phyloP scores from a whole-genome alignment of 1,139 yeast species.

The Taiozyma sp. region DNA sequence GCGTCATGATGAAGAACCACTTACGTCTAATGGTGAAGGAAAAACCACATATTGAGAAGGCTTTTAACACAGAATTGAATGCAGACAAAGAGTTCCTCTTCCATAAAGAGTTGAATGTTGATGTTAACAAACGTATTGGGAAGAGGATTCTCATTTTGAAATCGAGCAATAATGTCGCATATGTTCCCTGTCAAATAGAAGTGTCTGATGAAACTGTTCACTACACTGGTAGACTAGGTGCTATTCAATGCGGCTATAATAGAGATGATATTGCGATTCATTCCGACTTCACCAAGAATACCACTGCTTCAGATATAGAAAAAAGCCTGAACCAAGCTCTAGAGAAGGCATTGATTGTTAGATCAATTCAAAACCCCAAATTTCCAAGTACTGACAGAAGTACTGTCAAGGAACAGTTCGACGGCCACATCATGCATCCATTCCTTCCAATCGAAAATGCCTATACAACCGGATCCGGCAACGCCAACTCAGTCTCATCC shows the following conservation, averaged over 20 bases:
- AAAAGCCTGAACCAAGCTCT: background rate
- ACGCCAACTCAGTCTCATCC: background rate
- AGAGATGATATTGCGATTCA: background rate
- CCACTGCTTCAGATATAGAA: background rate
- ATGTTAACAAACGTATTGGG: constrained; percentile 8
- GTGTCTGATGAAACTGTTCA: background rate
- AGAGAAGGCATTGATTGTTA: background rate
- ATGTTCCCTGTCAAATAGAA: background rate
- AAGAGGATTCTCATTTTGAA: constrained; percentile 4
- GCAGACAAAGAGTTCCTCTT: constrained; percentile 13
- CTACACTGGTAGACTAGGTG: background rate
- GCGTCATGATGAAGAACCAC: background rate
- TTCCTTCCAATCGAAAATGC: background rate
- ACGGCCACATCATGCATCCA: background rate
- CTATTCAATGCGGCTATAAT: background rate
- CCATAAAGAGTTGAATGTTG: constrained; percentile 8
- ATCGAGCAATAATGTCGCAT: background rate
- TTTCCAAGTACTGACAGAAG: background rate
- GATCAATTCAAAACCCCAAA: background rate
- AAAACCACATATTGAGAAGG: constrained; percentile 2
- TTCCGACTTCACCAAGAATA: background rate
- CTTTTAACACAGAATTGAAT: constrained; percentile 3
- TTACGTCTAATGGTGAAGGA: background rate
- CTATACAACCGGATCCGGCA: background rate
- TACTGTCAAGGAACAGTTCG: background rate